Evolutionary conservation across 495 filamentous ascomycete genomes (phyloP).

Genomic region (Mytilinidion resinicola): DNA sequence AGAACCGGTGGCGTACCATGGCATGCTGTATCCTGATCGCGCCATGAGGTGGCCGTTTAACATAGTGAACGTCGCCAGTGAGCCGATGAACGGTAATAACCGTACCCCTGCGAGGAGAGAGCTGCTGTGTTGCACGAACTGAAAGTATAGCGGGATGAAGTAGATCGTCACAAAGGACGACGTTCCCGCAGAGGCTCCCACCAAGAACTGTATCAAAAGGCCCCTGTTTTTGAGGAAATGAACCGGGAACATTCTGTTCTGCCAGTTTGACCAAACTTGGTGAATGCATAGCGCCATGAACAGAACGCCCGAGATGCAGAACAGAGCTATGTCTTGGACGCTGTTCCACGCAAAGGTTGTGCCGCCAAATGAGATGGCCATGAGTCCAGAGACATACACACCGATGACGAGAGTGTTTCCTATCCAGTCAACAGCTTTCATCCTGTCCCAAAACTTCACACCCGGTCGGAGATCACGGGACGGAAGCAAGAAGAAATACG

Average conservation of each 20-base stretch:
- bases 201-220: background rate
- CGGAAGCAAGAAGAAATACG: conserved; percentile 2
- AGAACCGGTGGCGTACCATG: conserved; percentile 4
- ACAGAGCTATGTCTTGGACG: conserved; percentile 8
- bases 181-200: background rate
- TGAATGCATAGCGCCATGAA: conserved; percentile 10
- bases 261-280: conserved; percentile 5
- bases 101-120: background rate
- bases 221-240: background rate
- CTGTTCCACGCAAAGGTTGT: conserved; percentile 3
- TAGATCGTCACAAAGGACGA: background rate
- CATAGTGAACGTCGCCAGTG: background rate
- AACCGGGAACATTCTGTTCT: conserved; percentile 7
- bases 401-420: conserved; percentile 1
- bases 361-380: conserved; percentile 11
- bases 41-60: conserved; percentile 1
- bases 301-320: conserved; percentile 6
- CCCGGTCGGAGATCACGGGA: background rate
- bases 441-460: background rate
- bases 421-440: conserved; percentile 3
- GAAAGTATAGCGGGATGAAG: conserved; percentile 1
- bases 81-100: background rate
- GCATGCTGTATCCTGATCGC: conserved; percentile 8
- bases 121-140: background rate
- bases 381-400: background rate